phyloP scores from a whole-genome alignment of 176 grass and related monocot genomes.

The Oryza meyeriana region DNA sequence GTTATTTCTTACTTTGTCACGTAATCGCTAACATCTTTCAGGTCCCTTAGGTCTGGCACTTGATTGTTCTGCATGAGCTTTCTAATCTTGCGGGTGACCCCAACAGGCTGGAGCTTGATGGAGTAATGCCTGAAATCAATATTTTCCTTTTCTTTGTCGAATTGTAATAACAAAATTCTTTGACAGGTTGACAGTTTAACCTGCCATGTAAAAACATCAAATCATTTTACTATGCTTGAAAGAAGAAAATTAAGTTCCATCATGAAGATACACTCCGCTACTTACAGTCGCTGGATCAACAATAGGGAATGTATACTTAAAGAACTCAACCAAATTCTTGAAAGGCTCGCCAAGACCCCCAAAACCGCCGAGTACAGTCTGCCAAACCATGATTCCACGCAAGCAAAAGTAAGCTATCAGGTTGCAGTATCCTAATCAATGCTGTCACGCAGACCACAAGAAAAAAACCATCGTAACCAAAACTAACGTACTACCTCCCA shows the following conservation, averaged over 20 bases:
- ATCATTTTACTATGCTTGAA: neutral
- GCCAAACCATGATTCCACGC: slow-evolving; percentile 5
- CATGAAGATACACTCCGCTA: neutral
- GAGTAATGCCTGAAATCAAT: slow-evolving; percentile 65
- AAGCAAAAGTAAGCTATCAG: neutral
- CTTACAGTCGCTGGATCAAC: slow-evolving; percentile 52
- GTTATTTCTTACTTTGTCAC: slow-evolving; percentile 57
- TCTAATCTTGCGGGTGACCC: slow-evolving; percentile 54
- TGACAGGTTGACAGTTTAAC: slow-evolving; percentile 54
- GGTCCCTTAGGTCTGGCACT: slow-evolving; percentile 57
- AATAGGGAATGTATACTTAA: too few relatives aligned
- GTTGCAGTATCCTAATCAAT: neutral
- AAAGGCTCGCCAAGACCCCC: slow-evolving; percentile 35
- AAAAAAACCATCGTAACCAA: neutral
- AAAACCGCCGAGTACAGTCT: slow-evolving; percentile 59
- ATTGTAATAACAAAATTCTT: neutral
- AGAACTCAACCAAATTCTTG: slow-evolving; percentile 40
- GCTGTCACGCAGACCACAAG: neutral
- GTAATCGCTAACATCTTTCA: slow-evolving; percentile 63
- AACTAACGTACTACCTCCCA: too few relatives aligned
- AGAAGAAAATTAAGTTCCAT: neutral
- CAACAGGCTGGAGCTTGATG: slow-evolving; percentile 63
- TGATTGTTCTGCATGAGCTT: slow-evolving; percentile 62
- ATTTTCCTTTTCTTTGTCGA: slow-evolving; percentile 16
- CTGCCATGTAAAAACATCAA: slow-evolving; percentile 13